Percentiles rank a stretch among this genome's conserved stretches.
Conservation (phyloP, 768 basidiomycete genomes). For the Jaapia argillacea region DNA sequence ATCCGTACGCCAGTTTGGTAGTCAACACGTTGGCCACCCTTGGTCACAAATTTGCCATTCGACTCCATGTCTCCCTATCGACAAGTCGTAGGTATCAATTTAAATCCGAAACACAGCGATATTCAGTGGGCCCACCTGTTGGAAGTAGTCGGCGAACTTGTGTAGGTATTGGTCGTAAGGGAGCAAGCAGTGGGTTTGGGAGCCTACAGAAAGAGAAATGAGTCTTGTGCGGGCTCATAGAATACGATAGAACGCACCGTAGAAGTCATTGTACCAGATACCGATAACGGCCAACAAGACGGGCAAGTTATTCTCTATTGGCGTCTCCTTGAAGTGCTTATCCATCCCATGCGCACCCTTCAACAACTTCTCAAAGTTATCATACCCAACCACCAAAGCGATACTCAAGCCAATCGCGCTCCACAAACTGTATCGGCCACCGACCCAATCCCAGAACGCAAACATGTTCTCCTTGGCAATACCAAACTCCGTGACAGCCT, state of each 20-base stretch:
- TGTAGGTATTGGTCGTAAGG: slow-evolving; percentile 99
- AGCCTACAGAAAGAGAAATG: slow-evolving; percentile 34
- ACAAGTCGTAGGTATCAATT: neutral
- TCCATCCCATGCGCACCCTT: slow-evolving; percentile 97
- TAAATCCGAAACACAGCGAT: neutral
- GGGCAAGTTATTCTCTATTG: slow-evolving; percentile 84
- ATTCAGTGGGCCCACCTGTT: slow-evolving; percentile 46
- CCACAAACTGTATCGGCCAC: slow-evolving; percentile 97
- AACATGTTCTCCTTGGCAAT: slow-evolving; percentile 94
- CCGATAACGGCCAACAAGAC: slow-evolving; percentile 85
- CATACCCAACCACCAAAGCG: slow-evolving; percentile 85
- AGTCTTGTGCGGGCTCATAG: no score
- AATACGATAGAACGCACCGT: no score
- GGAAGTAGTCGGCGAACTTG: slow-evolving; percentile 99
- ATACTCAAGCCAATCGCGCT: slow-evolving; percentile 96
- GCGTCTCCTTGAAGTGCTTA: slow-evolving; percentile 86
- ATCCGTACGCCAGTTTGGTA: slow-evolving; percentile 89
- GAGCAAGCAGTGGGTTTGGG: slow-evolving; percentile 91
- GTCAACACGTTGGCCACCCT: slow-evolving; percentile 82
- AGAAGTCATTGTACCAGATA: slow-evolving; percentile 99
- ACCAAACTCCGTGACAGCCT: slow-evolving; percentile 88
- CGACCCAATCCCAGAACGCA: slow-evolving; percentile 99
- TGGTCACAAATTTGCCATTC: slow-evolving; percentile 95
- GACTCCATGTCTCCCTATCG: slow-evolving; percentile 94
- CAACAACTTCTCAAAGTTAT: slow-evolving; percentile 86